Percentiles rank a stretch among this genome's conserved stretches.
phyloP scores from a whole-genome alignment of 768 basidiomycete species.

The Auricularia heimuer region DNA sequence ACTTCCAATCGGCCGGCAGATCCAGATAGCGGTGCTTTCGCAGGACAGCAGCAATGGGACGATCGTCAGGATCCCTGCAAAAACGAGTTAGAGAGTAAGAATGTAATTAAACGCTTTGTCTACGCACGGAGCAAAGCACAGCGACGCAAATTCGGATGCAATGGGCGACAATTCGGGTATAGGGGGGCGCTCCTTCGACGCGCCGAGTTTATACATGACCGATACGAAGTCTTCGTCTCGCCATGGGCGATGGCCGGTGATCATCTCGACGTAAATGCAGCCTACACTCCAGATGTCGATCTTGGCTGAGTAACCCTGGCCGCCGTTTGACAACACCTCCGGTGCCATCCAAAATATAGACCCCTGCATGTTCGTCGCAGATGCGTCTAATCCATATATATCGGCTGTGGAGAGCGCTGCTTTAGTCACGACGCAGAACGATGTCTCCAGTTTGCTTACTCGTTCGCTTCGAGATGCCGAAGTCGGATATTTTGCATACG shows the following conservation, averaged over 20 bases:
- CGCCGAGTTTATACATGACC: conserved; percentile 93
- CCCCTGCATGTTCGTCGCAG: conserved; percentile 90
- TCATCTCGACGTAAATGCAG: conserved; percentile 99
- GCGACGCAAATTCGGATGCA: conserved; percentile 77
- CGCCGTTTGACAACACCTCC: conserved; percentile 79
- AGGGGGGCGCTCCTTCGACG: conserved; percentile 77
- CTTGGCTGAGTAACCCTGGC: conserved; percentile 84
- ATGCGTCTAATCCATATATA: conserved; percentile 60
- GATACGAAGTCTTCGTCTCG: conserved; percentile 79
- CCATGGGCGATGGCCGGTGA: conserved; percentile 95
- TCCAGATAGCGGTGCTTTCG: conserved; percentile 69
- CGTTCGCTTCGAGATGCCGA: conserved; percentile 95
- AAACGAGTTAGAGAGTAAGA: not conserved
- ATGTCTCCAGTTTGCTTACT: conserved; percentile 14
- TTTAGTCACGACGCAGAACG: too few species aligned
- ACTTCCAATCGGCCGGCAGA: conserved; percentile 65
- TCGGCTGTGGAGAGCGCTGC: conserved; percentile 42
- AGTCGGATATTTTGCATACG: conserved; percentile 94
- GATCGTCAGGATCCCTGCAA: conserved; percentile 68
- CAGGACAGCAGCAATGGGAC: conserved; percentile 71
- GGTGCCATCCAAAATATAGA: conserved; percentile 99
- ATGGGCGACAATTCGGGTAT: conserved; percentile 69
- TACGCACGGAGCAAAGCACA: conserved; percentile 82
- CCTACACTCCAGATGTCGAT: conserved; percentile 99
- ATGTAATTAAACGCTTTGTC: not conserved